phyloP scores from a whole-genome alignment of 73 alveolate species.

The Paramecium octaurelia region DNA sequence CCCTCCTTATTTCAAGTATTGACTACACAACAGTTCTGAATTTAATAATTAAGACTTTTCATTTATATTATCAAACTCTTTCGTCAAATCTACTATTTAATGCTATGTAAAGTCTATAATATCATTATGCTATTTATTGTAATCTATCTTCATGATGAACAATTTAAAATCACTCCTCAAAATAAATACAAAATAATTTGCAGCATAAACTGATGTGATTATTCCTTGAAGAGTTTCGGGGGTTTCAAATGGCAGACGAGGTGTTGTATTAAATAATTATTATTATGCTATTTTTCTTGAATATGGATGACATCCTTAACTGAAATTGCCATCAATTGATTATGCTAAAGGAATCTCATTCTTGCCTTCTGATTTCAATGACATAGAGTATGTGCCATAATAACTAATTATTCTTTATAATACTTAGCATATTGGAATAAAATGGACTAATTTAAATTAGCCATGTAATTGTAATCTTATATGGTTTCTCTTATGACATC shows the following conservation, averaged over 20 bases:
- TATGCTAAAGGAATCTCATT: background rate
- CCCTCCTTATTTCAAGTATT: background rate
- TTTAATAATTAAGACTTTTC: background rate
- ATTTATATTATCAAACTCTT: background rate
- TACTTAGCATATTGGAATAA: conserved; percentile 15
- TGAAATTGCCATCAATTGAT: background rate
- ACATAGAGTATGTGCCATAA: background rate
- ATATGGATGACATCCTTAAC: conserved; percentile 21
- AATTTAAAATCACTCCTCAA: background rate
- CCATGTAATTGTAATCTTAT: background rate
- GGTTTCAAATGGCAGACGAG: background rate
- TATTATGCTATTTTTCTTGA: background rate
- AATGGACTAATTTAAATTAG: background rate
- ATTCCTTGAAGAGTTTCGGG: background rate
- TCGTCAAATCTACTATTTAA: background rate
- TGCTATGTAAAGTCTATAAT: background rate
- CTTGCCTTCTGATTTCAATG: background rate
- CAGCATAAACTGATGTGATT: background rate
- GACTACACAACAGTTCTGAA: background rate
- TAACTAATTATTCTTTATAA: background rate
- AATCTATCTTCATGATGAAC: background rate
- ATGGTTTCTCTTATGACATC: background rate
- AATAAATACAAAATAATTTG: background rate
- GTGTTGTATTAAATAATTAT: background rate
- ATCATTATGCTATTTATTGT: background rate